These are phyloP conservation scores for Catenaria anguillulae DNA, from an alignment of 371 early-diverging fungal genomes.

Conservation along the genomic window DNA sequence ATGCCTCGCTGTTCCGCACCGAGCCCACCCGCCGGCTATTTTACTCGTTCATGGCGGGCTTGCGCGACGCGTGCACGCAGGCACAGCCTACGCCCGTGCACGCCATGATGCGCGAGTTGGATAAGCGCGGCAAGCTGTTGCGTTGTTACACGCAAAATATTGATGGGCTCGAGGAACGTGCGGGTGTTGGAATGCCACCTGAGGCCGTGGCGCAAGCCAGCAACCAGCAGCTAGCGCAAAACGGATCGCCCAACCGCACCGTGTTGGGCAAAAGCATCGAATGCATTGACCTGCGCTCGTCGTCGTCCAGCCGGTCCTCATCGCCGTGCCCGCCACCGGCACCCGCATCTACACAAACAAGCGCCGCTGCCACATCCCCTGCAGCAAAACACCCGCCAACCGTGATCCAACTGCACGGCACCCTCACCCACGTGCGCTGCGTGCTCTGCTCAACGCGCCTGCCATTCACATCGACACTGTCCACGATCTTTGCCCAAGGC, in stretches of 20 bases:
- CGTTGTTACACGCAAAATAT: conserved; percentile 97
- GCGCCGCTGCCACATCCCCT: not conserved
- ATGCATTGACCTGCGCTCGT: not conserved
- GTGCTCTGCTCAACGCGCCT: conserved; percentile 52
- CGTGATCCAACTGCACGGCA: conserved; percentile 86
- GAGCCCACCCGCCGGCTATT: conserved; percentile 62
- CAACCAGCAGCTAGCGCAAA: not conserved
- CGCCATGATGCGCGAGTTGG: conserved; percentile 58
- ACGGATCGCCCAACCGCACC: not conserved
- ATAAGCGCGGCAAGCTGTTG: conserved; percentile 50
- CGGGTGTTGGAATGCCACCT: conserved; percentile 20
- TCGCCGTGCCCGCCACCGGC: not conserved
- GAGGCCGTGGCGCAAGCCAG: not conserved
- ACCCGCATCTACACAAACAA: too few species aligned
- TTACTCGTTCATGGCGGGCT: conserved; percentile 84
- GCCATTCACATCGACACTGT: conserved; percentile 37
- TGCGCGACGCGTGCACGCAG: conserved; percentile 52
- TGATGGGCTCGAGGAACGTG: conserved; percentile 77
- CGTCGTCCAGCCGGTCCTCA: not conserved
- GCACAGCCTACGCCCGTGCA: conserved; percentile 80
- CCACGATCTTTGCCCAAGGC: conserved; percentile 45
- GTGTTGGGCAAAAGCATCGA: too few species aligned
- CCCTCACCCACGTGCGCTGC: conserved; percentile 68
- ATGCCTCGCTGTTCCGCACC: conserved; percentile 72
- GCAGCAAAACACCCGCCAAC: conserved; percentile 5